Evolutionary conservation across 2,329 filamentous ascomycete species (phyloP).

Genomic region (Aspergillus versicolor): DNA sequence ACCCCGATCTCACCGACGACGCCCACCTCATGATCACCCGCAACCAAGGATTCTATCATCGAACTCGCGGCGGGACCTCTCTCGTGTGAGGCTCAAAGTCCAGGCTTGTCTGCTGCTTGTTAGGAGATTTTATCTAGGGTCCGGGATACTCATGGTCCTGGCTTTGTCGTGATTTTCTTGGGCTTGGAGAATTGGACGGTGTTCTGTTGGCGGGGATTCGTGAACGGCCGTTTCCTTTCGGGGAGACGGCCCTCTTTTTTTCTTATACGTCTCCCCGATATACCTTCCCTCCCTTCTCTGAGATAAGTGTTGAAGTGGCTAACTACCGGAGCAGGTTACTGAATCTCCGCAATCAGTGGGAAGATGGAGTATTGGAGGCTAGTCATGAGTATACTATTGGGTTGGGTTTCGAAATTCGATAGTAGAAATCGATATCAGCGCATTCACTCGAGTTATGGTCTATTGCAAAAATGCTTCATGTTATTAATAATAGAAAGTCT

Average conservation of each 20-base stretch:
- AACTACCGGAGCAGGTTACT: conserved; percentile 7
- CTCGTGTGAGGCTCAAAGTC: conserved; percentile 14
- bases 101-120: conserved; percentile 17
- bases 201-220: background rate
- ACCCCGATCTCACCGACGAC: background rate
- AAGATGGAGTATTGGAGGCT: background rate
- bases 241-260: conserved; percentile 11
- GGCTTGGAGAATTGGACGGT: background rate
- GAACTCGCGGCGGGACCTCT: conserved; percentile 8
- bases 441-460: no score
- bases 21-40: background rate
- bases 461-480: background rate
- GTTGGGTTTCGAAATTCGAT: background rate
- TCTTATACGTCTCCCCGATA: conserved; percentile 12
- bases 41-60: background rate
- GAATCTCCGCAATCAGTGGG: background rate
- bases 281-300: background rate
- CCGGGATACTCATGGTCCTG: conserved; percentile 2
- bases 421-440: no score
- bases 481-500: background rate
- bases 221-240: conserved; percentile 12
- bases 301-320: background rate
- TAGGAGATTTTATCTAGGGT: background rate
- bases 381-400: no score
- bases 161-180: background rate